A percentile compares a stretch with the other conserved stretches of the same genome.
Evolutionary conservation across 192 early-diverging fungal genomes (phyloP).

Genomic region (Coemansia reversa): DNA sequence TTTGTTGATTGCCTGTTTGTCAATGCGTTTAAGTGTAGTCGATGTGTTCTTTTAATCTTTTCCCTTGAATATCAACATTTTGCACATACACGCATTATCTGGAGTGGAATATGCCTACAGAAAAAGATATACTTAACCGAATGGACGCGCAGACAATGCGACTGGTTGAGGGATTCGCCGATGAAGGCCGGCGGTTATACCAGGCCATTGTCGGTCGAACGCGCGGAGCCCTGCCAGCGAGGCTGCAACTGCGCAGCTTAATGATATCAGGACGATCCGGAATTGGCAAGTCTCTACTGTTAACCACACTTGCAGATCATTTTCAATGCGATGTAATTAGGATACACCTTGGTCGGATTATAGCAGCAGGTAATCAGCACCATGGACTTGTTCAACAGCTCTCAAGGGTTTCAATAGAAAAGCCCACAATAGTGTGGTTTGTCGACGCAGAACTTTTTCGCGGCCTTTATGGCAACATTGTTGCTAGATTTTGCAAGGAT

Average conservation of each 20-base stretch:
- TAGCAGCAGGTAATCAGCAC: slow-evolving; percentile 35
- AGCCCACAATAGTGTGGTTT: slow-evolving; percentile 31
- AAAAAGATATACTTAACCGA: not conserved
- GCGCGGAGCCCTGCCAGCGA: not conserved
- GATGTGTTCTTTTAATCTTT: not conserved
- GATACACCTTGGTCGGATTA: slow-evolving; percentile 31
- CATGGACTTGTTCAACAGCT: slow-evolving; percentile 22
- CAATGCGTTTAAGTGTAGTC: not conserved
- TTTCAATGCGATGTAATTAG: slow-evolving; percentile 12
- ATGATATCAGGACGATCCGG: slow-evolving; percentile 51
- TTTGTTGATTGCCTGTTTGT: not conserved
- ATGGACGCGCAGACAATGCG: not conserved
- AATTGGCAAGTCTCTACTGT: slow-evolving; percentile 44
- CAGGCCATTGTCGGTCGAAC: slow-evolving; percentile 36
- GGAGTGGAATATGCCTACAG: not conserved
- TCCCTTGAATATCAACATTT: not conserved
- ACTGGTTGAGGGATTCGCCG: slow-evolving; percentile 41
- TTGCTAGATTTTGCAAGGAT: slow-evolving; percentile 19
- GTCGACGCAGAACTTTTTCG: slow-evolving; percentile 40
- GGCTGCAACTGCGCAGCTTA: slow-evolving; percentile 20
- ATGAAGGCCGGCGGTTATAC: slow-evolving; percentile 28
- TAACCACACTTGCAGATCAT: slow-evolving; percentile 19
- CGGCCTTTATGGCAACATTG: slow-evolving; percentile 30
- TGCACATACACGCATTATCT: not conserved
- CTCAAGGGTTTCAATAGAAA: not conserved